Percentiles rank a stretch among this genome's conserved stretches.
Conservation (phyloP, 192 early-diverging fungal genomes). For the Dispira simplex region DNA sequence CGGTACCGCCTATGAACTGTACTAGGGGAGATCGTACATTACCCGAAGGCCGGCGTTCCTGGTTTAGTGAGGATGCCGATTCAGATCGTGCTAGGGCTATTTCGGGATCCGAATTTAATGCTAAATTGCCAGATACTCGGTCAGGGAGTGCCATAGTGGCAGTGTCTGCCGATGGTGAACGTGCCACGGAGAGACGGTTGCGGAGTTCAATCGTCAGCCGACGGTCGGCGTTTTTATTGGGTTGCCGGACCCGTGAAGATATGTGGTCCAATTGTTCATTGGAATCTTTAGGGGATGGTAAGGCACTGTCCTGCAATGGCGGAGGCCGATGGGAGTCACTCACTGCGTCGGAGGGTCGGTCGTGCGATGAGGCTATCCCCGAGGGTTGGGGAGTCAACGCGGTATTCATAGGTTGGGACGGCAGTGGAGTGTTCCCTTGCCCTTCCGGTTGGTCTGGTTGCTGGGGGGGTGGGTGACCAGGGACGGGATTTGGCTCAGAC, state of each 20-base stretch:
- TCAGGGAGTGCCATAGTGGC: neutral
- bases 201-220: slow-evolving; percentile 31
- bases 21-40: neutral
- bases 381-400: too few species aligned
- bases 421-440: too few species aligned
- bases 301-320: too few species aligned
- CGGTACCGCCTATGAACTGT: neutral
- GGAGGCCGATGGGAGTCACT: too few species aligned
- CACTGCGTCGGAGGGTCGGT: too few species aligned
- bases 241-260: too few species aligned
- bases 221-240: slow-evolving; percentile 16
- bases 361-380: too few species aligned
- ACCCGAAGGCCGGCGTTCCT: neutral
- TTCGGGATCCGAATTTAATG: neutral
- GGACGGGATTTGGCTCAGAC: neutral
- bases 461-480: too few species aligned
- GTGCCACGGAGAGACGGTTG: slow-evolving; percentile 20
- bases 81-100: neutral
- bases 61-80: neutral
- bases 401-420: too few species aligned
- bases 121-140: neutral
- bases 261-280: neutral
- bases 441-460: too few species aligned
- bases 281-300: slow-evolving; percentile 1
- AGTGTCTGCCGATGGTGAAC: neutral